Conservation (phyloP, 116 monocot species). For the Iris pallida region DNA sequence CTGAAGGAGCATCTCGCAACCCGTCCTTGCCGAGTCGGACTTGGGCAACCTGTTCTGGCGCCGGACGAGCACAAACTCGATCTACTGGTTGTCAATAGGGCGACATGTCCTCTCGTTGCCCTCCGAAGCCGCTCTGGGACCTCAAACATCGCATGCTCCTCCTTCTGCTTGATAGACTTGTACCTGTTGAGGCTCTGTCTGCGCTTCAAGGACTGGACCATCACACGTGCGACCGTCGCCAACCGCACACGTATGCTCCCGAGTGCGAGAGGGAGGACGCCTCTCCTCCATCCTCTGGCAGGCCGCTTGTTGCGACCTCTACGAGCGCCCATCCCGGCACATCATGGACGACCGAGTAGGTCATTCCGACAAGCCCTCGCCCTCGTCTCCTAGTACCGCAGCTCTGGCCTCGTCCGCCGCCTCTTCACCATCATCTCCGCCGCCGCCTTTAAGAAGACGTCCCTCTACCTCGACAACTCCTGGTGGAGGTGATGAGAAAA, state of each 20-base stretch:
- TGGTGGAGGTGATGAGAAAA: no score
- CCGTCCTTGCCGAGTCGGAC: conserved; percentile 19
- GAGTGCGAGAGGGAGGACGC: neutral
- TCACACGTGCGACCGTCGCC: conserved; percentile 14
- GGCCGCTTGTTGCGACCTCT: no score
- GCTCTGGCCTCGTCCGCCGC: no score
- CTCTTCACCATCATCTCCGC: no score
- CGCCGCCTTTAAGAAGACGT: no score
- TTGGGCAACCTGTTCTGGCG: neutral
- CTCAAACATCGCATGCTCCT: neutral
- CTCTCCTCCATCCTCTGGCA: no score
- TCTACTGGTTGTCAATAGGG: conserved; percentile 4
- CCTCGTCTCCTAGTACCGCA: no score
- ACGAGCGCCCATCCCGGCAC: no score
- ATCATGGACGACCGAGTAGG: no score
- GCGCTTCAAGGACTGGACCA: conserved; percentile 34
- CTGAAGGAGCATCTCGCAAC: neutral
- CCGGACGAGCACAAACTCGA: conserved; percentile 6
- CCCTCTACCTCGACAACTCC: no score
- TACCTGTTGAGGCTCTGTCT: conserved; percentile 21
- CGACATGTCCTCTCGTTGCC: neutral
- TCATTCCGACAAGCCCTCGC: no score
- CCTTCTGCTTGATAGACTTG: conserved; percentile 12
- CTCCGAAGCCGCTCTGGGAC: conserved; percentile 6
- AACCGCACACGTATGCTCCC: conserved; percentile 1